Evolutionary conservation across 768 basidiomycete species (phyloP).

Genomic region (Boletus pseudopeckii): DNA sequence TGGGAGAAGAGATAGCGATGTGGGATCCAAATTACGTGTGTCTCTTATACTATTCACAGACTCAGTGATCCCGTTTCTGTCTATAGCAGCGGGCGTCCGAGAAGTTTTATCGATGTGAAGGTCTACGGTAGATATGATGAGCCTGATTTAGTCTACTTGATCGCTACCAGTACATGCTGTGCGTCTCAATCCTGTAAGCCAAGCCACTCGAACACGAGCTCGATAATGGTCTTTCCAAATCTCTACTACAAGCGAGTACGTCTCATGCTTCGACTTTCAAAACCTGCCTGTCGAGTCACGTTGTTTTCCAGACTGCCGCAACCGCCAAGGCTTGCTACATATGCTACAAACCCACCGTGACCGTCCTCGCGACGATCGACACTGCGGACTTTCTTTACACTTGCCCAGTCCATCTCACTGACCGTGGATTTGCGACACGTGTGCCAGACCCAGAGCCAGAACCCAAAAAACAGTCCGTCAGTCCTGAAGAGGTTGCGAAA

Average conservation of each 20-base stretch:
- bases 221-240: slow-evolving; percentile 63
- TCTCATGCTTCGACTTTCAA: slow-evolving; percentile 10
- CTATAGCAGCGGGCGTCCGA: too few relatives aligned
- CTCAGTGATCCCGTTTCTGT: too few relatives aligned
- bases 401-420: slow-evolving; percentile 77
- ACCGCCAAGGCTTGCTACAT: slow-evolving; percentile 77
- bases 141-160: slow-evolving; percentile 2
- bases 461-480: slow-evolving; percentile 33
- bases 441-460: slow-evolving; percentile 43
- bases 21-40: slow-evolving; percentile 1
- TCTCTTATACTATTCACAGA: neutral
- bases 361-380: slow-evolving; percentile 80
- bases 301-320: slow-evolving; percentile 56
- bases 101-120: slow-evolving; percentile 1
- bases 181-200: too few relatives aligned
- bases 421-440: slow-evolving; percentile 68
- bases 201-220: neutral
- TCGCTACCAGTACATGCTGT: too few relatives aligned
- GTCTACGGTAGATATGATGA: neutral
- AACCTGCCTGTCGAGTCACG: neutral
- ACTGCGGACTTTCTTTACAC: slow-evolving; percentile 84
- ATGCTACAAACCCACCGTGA: slow-evolving; percentile 77
- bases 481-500: slow-evolving; percentile 71
- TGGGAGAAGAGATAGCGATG: slow-evolving; percentile 15
- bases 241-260: slow-evolving; percentile 87